Conservation (phyloP, 2,329 filamentous ascomycete species). For the Akanthomyces dipterigenus region DNA sequence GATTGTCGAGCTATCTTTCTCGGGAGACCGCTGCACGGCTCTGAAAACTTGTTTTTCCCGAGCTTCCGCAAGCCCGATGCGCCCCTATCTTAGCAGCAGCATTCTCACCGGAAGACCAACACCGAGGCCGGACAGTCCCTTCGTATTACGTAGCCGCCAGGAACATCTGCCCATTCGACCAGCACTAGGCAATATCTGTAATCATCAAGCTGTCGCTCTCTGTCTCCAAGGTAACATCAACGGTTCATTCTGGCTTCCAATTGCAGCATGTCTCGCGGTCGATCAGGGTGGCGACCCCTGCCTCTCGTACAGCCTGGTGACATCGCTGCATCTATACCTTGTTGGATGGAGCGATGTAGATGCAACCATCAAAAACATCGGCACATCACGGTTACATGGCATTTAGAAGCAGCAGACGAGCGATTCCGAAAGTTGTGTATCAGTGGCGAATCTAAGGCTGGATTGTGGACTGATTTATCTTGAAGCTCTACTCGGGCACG, state of each 20-base stretch:
- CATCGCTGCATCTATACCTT: not conserved
- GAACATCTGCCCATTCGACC: not conserved
- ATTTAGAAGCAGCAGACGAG: not conserved
- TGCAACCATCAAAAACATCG: not conserved
- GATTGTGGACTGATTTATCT: no score
- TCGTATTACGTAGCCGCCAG: not conserved
- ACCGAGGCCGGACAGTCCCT: not conserved
- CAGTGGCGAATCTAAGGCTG: not conserved
- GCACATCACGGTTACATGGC: not conserved
- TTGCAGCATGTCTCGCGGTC: not conserved
- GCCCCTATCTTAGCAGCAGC: not conserved
- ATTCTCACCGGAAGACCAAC: not conserved
- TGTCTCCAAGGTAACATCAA: constrained; percentile 10
- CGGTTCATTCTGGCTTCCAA: not conserved
- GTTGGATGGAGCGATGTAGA: not conserved
- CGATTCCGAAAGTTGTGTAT: not conserved
- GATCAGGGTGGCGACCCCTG: not conserved
- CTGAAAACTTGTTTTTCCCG: not conserved
- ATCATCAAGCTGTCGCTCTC: not conserved
- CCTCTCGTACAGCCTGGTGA: not conserved
- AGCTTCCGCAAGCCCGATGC: not conserved
- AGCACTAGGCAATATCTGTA: not conserved
- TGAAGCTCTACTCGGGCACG: no score
- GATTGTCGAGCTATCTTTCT: not conserved
- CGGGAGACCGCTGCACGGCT: not conserved